Conservation (phyloP, 23 red algal genomes). For the Gracilariopsis chorda region DNA sequence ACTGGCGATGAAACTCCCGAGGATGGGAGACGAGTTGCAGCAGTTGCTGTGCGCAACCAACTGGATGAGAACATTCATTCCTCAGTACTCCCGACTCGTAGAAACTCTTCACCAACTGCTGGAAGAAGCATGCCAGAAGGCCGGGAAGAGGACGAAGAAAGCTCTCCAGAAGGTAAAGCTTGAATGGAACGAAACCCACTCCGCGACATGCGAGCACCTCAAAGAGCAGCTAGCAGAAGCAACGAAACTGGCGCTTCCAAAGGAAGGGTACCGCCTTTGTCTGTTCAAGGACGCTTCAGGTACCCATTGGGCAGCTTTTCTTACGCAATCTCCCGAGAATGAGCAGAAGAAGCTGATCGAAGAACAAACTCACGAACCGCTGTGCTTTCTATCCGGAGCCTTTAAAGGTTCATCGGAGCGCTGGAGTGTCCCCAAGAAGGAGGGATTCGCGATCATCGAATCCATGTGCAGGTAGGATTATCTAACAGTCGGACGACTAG, state of each 20-base stretch:
- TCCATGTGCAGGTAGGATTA: background rate
- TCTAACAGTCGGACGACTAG: background rate
- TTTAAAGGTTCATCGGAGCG: background rate
- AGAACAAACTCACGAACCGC: background rate
- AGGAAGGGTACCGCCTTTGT: background rate
- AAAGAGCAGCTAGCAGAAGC: background rate
- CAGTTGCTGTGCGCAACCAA: constrained; percentile 28
- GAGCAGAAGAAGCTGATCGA: background rate
- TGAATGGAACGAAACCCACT: background rate
- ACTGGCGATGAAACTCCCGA: background rate
- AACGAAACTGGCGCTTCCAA: constrained; percentile 6
- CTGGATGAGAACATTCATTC: constrained; percentile 15
- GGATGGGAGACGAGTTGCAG: background rate
- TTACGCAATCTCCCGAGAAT: constrained; percentile 13
- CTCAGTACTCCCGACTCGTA: background rate
- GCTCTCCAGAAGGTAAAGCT: background rate
- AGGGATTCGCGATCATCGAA: background rate
- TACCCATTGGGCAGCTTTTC: background rate
- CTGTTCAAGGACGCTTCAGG: constrained; percentile 37
- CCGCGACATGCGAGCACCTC: background rate
- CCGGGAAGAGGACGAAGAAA: constrained; percentile 25
- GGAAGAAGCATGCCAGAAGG: background rate
- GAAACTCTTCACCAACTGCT: background rate
- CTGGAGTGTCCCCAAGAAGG: background rate
- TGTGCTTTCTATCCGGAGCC: constrained; percentile 21